Conservation (phyloP, 768 basidiomycete genomes). For the Vishniacozyma victoriae region DNA sequence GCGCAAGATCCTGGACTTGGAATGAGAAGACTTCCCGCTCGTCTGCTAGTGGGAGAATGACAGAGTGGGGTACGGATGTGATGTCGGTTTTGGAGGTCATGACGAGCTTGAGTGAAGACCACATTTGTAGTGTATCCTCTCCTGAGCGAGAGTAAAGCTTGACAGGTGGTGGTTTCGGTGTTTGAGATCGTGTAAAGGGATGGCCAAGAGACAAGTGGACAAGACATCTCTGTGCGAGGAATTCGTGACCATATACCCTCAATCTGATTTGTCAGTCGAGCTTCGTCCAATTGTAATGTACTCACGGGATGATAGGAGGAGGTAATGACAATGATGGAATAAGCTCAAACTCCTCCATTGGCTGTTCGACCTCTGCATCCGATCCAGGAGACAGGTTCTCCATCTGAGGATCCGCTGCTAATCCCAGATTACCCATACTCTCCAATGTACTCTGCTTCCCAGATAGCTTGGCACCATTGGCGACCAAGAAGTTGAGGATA, state of each 20-base stretch:
- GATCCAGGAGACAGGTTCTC: conserved; percentile 36
- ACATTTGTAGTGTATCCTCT: conserved; percentile 44
- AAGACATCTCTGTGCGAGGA: conserved; percentile 71
- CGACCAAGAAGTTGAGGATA: conserved; percentile 38
- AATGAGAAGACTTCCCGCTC: conserved; percentile 69
- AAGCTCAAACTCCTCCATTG: conserved; percentile 66
- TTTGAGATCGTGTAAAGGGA: conserved; percentile 50
- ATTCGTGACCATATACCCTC: conserved; percentile 88
- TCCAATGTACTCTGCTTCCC: conserved; percentile 26
- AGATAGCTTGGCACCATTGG: conserved; percentile 35
- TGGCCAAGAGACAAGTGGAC: conserved; percentile 81
- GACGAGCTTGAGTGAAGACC: conserved; percentile 83
- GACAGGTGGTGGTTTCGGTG: conserved; percentile 45
- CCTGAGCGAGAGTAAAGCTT: conserved; percentile 53
- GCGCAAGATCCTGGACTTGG: conserved; percentile 69
- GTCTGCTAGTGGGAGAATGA: conserved; percentile 74
- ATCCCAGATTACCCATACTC: conserved; percentile 36
- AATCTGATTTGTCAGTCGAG: conserved; percentile 46
- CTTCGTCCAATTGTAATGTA: conserved; percentile 1
- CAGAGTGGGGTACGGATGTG: conserved; percentile 80
- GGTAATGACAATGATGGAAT: conserved; percentile 94
- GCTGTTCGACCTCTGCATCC: conserved; percentile 50
- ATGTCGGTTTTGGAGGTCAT: conserved; percentile 82
- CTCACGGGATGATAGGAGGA: conserved; percentile 89
- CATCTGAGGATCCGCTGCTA: conserved; percentile 43